A percentile compares a stretch with the other conserved stretches of the same genome.
phyloP scores from a whole-genome alignment of 352 stramenopile genomes.

The Phytophthora colocasiae region DNA sequence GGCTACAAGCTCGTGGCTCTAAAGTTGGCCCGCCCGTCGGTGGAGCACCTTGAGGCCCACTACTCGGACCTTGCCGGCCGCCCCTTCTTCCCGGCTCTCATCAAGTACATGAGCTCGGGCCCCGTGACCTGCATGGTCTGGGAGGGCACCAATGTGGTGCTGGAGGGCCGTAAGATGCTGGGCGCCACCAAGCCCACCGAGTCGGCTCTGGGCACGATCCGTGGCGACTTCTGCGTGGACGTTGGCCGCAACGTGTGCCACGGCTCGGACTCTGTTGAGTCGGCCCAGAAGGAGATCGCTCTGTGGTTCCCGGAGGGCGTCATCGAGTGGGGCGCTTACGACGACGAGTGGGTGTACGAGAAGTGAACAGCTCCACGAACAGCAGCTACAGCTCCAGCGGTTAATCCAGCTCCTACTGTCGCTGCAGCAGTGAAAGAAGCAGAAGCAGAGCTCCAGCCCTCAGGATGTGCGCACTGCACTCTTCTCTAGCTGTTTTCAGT shows the following conservation, averaged over 20 bases:
- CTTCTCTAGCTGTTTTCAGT: conserved; percentile 17
- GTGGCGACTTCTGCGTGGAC: conserved; percentile 94
- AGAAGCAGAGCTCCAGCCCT: conserved; percentile 13
- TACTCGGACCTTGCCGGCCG: conserved; percentile 94
- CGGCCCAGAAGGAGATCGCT: conserved; percentile 97
- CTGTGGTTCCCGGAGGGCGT: conserved; percentile 98
- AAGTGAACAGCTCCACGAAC: conserved; percentile 52
- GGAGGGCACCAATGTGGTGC: conserved; percentile 94
- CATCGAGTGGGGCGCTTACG: conserved; percentile 90
- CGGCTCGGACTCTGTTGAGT: conserved; percentile 96
- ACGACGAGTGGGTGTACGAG: conserved; percentile 97
- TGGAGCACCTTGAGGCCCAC: conserved; percentile 92
- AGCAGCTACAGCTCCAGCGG: too few species aligned
- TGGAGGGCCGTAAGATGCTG: conserved; percentile 95
- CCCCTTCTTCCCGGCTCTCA: conserved; percentile 93
- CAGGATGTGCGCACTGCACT: conserved; percentile 23
- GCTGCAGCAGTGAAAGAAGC: conserved; percentile 12
- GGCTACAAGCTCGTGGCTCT: conserved; percentile 96
- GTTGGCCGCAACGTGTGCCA: conserved; percentile 94
- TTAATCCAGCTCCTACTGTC: neutral
- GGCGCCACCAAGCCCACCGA: conserved; percentile 94
- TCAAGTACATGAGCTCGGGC: conserved; percentile 93
- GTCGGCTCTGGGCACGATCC: conserved; percentile 93
- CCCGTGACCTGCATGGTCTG: conserved; percentile 97
- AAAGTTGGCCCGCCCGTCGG: conserved; percentile 94